A percentile compares a stretch with the other conserved stretches of the same genome.
Conservation (phyloP, 176 grass and related monocot species). For the Puccinellia tenuiflora region DNA sequence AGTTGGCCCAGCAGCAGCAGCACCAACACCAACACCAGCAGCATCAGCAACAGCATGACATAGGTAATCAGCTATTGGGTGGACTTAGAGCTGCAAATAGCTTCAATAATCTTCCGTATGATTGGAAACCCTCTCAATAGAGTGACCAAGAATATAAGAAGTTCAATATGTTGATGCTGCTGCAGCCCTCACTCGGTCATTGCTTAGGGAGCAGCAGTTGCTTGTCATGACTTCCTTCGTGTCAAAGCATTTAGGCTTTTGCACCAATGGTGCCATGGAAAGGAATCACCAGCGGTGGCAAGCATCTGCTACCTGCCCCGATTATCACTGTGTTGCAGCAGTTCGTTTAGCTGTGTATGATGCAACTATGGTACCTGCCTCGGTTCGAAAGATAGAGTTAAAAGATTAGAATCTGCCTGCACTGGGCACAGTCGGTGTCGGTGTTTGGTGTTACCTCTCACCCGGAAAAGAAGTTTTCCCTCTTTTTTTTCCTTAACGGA, state of each 20-base stretch:
- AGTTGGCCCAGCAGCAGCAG: slow-evolving; percentile 57
- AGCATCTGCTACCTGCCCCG: slow-evolving; percentile 1
- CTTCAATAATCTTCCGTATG: slow-evolving; percentile 87
- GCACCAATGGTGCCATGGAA: slow-evolving; percentile 20
- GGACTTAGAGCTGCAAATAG: slow-evolving; percentile 68
- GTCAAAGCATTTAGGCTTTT: slow-evolving; percentile 11
- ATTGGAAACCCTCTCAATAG: slow-evolving; percentile 91
- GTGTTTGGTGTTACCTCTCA: slow-evolving; percentile 23
- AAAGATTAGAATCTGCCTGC: slow-evolving; percentile 37
- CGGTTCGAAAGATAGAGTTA: slow-evolving; percentile 26
- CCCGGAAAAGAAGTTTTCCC: slow-evolving; percentile 22
- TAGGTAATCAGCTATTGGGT: slow-evolving; percentile 67
- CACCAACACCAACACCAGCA: slow-evolving; percentile 37
- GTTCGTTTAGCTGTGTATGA: slow-evolving; percentile 33
- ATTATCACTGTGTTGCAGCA: slow-evolving; percentile 31
- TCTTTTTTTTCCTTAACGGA: slow-evolving; percentile 14
- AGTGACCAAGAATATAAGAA: slow-evolving; percentile 3
- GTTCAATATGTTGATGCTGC: slow-evolving; percentile 23
- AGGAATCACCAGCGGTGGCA: slow-evolving; percentile 23
- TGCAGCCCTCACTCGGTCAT: slow-evolving; percentile 7
- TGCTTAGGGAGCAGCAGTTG: slow-evolving; percentile 24
- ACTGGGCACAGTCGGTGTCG: not conserved
- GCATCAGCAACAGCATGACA: slow-evolving; percentile 74
- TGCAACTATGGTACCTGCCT: slow-evolving; percentile 26
- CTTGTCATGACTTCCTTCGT: slow-evolving; percentile 13